These are phyloP conservation scores for Begonia fuchsioides DNA, from an alignment of 306 rosid species.

Conservation along the genomic window DNA sequence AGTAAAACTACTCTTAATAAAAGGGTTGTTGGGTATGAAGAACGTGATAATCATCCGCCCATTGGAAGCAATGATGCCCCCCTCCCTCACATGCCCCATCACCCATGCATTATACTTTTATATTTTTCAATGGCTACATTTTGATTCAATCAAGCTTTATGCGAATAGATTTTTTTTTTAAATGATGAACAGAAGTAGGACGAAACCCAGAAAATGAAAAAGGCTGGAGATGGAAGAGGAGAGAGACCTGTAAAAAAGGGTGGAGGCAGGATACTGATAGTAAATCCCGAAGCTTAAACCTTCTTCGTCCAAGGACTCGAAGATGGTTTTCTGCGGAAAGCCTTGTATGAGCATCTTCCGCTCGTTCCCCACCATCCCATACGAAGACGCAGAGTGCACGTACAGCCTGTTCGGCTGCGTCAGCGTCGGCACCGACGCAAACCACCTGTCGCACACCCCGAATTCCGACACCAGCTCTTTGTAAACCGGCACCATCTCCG, in stretches of 20 bases:
- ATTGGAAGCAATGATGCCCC: no score
- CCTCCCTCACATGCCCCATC: no score
- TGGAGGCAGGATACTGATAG: constrained; percentile 39
- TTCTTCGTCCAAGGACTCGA: constrained; percentile 57
- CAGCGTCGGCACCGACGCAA: constrained; percentile 52
- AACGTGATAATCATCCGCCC: no score
- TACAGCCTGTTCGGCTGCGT: constrained; percentile 75
- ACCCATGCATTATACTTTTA: no score
- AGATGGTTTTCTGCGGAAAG: constrained; percentile 72
- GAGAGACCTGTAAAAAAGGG: constrained; percentile 51
- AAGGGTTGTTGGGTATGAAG: no score
- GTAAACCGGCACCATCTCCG: constrained; percentile 41
- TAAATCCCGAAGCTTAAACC: constrained; percentile 59
- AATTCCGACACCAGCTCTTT: constrained; percentile 43
- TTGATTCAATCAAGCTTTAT: not conserved
- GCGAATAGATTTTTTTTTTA: no score
- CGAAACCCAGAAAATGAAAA: no score
- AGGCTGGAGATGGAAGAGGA: not conserved
- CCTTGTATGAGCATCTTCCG: constrained; percentile 34
- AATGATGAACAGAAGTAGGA: not conserved
- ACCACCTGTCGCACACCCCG: constrained; percentile 73
- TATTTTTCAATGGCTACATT: no score
- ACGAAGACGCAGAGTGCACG: constrained; percentile 72
- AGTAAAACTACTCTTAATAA: no score
- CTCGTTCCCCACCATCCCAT: constrained; percentile 46